A percentile compares a stretch with the other conserved stretches of the same genome.
phyloP scores from a whole-genome alignment of 805 yeast species.

The Suhomyces tanzawaensis region DNA sequence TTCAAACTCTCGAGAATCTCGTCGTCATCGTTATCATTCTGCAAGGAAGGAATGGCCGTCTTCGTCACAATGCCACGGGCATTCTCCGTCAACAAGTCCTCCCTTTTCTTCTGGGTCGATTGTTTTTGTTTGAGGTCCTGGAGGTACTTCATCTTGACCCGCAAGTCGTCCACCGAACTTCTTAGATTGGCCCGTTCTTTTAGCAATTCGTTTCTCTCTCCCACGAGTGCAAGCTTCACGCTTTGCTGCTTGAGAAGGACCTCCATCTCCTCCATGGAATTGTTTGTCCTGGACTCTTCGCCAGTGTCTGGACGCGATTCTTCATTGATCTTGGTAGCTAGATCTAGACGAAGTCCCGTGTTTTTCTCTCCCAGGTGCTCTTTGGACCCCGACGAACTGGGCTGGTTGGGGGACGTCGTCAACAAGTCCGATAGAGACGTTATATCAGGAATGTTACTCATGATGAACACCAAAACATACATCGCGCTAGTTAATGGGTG shows the following conservation, averaged over 20 bases:
- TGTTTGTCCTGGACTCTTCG: constrained; percentile 1
- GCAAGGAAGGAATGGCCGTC: background rate
- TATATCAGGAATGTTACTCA: constrained; percentile 24
- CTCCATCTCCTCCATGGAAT: constrained; percentile 6
- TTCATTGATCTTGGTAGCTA: constrained; percentile 7
- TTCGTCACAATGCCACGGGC: constrained; percentile 8
- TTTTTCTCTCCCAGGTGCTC: background rate
- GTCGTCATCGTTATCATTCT: constrained; percentile 15
- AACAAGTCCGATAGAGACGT: constrained; percentile 27
- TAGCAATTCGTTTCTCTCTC: constrained; percentile 18
- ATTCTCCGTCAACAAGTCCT: constrained; percentile 20
- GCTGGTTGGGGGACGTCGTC: constrained; percentile 21
- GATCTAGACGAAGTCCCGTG: constrained; percentile 9
- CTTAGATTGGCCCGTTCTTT: constrained; percentile 16
- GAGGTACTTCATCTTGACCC: constrained; percentile 12
- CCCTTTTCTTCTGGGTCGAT: constrained; percentile 14
- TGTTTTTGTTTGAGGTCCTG: constrained; percentile 13
- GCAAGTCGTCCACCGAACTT: constrained; percentile 15
- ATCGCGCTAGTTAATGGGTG: too few species aligned
- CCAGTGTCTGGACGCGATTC: background rate
- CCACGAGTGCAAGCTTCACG: constrained; percentile 14
- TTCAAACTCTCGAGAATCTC: constrained; percentile 23
- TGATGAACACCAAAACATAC: constrained; percentile 4
- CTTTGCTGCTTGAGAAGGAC: constrained; percentile 13
- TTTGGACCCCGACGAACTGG: background rate